Evolutionary conservation across 148 eudicot genomes (phyloP).

Genomic region (Salicornia ramosissima): DNA sequence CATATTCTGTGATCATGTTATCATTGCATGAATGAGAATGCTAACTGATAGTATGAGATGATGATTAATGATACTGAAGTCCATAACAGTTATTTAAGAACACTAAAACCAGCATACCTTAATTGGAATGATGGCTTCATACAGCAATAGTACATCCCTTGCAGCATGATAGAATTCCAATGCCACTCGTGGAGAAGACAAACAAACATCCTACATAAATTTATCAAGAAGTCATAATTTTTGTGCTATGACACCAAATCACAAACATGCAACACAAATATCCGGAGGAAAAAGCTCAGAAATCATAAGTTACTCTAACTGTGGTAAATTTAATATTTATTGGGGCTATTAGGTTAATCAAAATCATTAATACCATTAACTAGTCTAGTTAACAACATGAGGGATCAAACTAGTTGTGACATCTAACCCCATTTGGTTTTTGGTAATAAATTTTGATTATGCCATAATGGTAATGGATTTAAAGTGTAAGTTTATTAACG

Average conservation of each 20-base stretch:
- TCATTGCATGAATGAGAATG: background rate
- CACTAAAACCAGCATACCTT: conserved; percentile 58
- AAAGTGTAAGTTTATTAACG: too few species aligned
- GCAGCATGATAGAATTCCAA: conserved; percentile 87
- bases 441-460: too few species aligned
- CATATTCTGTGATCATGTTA: background rate
- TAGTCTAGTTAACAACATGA: background rate
- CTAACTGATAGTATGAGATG: too few species aligned
- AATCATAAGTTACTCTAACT: background rate
- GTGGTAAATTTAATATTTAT: too few species aligned
- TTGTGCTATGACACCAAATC: background rate
- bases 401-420: background rate
- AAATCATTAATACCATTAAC: background rate
- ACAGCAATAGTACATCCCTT: conserved; percentile 80
- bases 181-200: conserved; percentile 81
- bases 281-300: background rate
- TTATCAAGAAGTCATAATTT: conserved; percentile 1
- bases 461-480: too few species aligned
- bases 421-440: too few species aligned
- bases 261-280: conserved; percentile 1
- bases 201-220: conserved; percentile 79
- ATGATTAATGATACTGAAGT: too few species aligned
- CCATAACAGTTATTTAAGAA: background rate
- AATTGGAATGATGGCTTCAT: conserved; percentile 80
- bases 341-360: too few species aligned